Percentiles rank a stretch among this genome's conserved stretches.
phyloP scores from a whole-genome alignment of 495 filamentous ascomycete genomes.

The Penicillium paradoxum region DNA sequence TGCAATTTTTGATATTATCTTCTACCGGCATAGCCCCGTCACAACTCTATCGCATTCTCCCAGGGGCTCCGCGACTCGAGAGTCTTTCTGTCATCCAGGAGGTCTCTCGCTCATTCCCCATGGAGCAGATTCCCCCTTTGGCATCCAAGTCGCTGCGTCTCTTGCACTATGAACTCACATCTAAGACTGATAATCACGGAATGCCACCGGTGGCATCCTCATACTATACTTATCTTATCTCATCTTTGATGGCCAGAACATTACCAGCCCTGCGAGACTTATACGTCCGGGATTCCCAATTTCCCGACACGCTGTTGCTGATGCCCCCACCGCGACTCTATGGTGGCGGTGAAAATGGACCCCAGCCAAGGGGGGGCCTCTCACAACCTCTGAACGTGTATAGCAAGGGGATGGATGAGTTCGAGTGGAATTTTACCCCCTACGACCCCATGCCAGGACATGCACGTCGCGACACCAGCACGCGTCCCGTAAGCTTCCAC shows the following conservation, averaged over 20 bases:
- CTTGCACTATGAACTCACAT: constrained; percentile 78
- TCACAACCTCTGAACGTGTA: constrained; percentile 71
- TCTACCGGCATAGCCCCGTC: constrained; percentile 62
- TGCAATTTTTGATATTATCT: constrained; percentile 59
- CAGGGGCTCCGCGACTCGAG: constrained; percentile 54
- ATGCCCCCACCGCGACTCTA: constrained; percentile 51
- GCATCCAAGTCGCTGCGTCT: constrained; percentile 59
- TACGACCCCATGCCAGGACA: constrained; percentile 43
- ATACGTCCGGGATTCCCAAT: constrained; percentile 79
- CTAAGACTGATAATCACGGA: constrained; percentile 44
- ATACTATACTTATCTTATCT: constrained; percentile 85
- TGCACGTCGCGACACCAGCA: constrained; percentile 34
- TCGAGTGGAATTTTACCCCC: constrained; percentile 77
- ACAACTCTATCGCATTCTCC: constrained; percentile 59
- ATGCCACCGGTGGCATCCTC: constrained; percentile 57
- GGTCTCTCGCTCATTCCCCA: constrained; percentile 61
- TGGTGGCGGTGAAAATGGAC: constrained; percentile 27
- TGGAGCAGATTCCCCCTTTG: constrained; percentile 56
- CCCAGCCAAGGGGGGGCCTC: constrained; percentile 42
- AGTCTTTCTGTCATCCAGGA: constrained; percentile 62
- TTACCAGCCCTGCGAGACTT: constrained; percentile 68
- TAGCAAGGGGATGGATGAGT: constrained; percentile 77
- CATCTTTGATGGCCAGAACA: constrained; percentile 67
- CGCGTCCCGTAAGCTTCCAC: constrained; percentile 52
- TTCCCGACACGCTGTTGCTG: constrained; percentile 70